phyloP scores from a whole-genome alignment of 257 asterid species.

The Solanum sparsipilum region DNA sequence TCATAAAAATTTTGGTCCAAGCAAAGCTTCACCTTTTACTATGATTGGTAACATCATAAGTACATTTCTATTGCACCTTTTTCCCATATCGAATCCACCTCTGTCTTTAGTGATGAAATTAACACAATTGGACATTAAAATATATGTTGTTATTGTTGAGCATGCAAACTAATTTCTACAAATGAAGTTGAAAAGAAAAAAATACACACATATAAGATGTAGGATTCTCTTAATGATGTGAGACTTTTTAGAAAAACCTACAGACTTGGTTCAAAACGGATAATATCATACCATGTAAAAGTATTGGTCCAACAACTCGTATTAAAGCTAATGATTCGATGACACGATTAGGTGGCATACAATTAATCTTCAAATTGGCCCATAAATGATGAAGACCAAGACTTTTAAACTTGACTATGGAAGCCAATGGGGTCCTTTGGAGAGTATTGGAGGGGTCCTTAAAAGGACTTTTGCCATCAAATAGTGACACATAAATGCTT shows the following conservation, averaged over 20 bases:
- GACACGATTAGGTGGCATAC: neutral
- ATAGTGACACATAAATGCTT: neutral
- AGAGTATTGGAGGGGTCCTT: neutral
- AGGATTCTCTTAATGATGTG: neutral
- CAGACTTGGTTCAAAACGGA: fast-evolving
- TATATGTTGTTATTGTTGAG: neutral
- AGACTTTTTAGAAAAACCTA: fast-evolving
- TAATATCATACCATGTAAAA: no score
- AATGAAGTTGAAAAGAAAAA: neutral
- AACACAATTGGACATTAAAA: neutral
- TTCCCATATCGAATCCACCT: no score
- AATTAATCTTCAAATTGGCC: neutral
- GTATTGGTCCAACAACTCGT: no score
- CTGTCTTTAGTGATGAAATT: neutral
- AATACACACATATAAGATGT: no score
- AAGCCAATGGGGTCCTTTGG: neutral
- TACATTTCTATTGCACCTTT: no score
- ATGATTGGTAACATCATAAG: neutral
- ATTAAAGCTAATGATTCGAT: neutral
- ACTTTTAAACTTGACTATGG: neutral
- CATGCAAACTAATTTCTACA: neutral
- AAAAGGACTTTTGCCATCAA: neutral
- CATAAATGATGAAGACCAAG: neutral
- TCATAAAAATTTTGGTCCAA: neutral
- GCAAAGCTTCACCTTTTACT: neutral